Percentiles rank a stretch among this genome's conserved stretches.
Evolutionary conservation across 2,329 filamentous ascomycete species (phyloP).

Genomic region (Cytospora piceicola): DNA sequence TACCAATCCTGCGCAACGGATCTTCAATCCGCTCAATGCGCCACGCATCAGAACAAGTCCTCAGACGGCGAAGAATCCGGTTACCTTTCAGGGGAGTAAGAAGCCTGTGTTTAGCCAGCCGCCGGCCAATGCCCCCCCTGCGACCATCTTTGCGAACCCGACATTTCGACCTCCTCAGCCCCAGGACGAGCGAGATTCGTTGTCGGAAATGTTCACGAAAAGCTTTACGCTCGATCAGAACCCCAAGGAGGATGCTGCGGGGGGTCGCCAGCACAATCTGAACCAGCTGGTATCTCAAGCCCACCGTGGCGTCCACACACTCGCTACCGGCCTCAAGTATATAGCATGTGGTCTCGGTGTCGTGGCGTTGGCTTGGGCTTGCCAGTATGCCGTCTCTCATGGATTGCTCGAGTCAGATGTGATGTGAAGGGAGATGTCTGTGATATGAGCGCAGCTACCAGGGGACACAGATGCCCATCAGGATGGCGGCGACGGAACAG

Average conservation of each 20-base stretch:
- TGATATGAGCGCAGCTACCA: background rate
- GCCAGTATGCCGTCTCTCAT: constrained; percentile 2
- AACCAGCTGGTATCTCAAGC: background rate
- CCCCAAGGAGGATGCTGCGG: background rate
- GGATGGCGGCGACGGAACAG: background rate
- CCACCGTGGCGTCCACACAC: background rate
- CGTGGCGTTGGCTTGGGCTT: constrained; percentile 10
- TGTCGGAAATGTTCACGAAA: constrained; percentile 50
- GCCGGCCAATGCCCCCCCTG: constrained; percentile 22
- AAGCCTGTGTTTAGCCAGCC: constrained; percentile 22
- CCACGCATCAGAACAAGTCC: constrained; percentile 55
- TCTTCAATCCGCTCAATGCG: constrained; percentile 64
- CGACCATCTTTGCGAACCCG: constrained; percentile 56
- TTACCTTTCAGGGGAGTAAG: constrained; percentile 54
- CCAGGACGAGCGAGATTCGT: constrained; percentile 45
- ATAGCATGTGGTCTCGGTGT: background rate
- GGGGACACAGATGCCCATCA: background rate
- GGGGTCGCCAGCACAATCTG: background rate
- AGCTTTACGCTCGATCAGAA: constrained; percentile 45
- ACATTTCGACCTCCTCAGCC: constrained; percentile 59
- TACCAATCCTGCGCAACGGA: constrained; percentile 63
- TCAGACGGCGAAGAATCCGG: constrained; percentile 46
- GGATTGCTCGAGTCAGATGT: background rate
- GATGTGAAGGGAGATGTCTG: background rate
- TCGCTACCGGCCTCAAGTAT: background rate